Evolutionary conservation across 106 monocot genomes (phyloP), one percentile per base, ranked within the genome.

Genomic region (Phalaenopsis equestris): DNA sequence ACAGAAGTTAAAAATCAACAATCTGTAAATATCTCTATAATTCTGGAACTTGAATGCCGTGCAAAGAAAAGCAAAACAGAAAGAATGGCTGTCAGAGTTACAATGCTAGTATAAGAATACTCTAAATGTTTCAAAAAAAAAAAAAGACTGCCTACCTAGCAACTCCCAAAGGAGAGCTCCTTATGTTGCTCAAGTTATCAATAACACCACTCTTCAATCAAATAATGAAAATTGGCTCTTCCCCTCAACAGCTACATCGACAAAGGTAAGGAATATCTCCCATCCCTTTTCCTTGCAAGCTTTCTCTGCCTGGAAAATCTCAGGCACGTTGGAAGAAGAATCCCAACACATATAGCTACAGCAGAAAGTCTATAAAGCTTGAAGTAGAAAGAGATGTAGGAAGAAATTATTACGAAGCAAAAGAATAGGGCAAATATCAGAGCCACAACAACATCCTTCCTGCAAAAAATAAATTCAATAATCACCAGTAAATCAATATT

Each of bases 301-400:
- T 73, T 73, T 73, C 73, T 73, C 41, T 73, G 37, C 16, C 73
- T 73, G 8, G 73, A 41, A 73, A 73, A 37, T 42, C 41, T 73
- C 73, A 73, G 73, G 73, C 17, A 39, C 41, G 41, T 73, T 39
- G 73, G 73, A 73, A 73, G 73, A 73, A 73, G 73, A 41, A 73
- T 73, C 17, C 12, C 73, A 73, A 41, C 15, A 42, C 72, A 73
- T 37, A 41, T 73, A 73, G 41, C 41, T 19, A 73, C 11, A 36
- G 41, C 73, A 39, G 73, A 39, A 39, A 73, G 73, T 39, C 39
- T 73, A 73, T 41, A 73, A 42, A 4, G 5, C 39, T 73, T 73
- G 73, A 39, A 73, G 18, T 73, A 73, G 16, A 73, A 39, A 4
- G 7, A 39, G 4, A 42, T 42, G 41, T 73, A 73, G 15, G 39